Base-by-base conservation (phyloP, 345 rosid genomes). In the Pugionium cornutum region DNA sequence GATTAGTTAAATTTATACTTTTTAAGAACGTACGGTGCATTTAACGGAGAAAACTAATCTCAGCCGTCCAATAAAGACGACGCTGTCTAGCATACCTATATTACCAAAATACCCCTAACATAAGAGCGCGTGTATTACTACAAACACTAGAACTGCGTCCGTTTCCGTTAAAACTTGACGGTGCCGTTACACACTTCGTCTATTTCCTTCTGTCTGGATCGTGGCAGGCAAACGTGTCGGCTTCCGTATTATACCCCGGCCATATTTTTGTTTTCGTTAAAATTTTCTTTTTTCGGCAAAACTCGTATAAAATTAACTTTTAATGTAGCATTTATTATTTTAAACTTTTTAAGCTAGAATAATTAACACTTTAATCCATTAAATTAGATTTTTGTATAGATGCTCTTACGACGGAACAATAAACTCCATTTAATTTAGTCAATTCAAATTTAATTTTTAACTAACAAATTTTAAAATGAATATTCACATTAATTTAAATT, bases 181-280 rank as follows among this genome's bases (percentile, higher is more conserved):
- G 69, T 64, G 67, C 72, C 62, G 62, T 73, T 52, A 58, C 43
- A 4, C 37, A 65, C 44, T 30, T 63, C 69, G 58, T 64, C 37
- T 57, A 42, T 50, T 62, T 54, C 7, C 62, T 66, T 31, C 1
- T 73, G 76, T 73, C 77, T 37, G 77, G 67, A 73, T 73, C 77
- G 57, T 73, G 72, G 77, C 72, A 73, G 77, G 77, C 77, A 73
- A 73, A 73, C 72, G 77, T 66, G 77, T 73, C 67, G 76, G 72
- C 67, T 72, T 45, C 71, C 58, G 62, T 44, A 64, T 50, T 42
- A 51, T 41, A 70, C 67, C 55, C 76, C 69, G 47, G 71, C 70
- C 76, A 70, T 35, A 41, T 6, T 52, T 41, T 54, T 45, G 1
- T 35, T 37, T 29, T 27, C 54, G 53, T 34, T 61, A 40, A 18